Evolutionary conservation across 805 yeast species (phyloP).

Genomic region (Yamadazyma philogaea): DNA sequence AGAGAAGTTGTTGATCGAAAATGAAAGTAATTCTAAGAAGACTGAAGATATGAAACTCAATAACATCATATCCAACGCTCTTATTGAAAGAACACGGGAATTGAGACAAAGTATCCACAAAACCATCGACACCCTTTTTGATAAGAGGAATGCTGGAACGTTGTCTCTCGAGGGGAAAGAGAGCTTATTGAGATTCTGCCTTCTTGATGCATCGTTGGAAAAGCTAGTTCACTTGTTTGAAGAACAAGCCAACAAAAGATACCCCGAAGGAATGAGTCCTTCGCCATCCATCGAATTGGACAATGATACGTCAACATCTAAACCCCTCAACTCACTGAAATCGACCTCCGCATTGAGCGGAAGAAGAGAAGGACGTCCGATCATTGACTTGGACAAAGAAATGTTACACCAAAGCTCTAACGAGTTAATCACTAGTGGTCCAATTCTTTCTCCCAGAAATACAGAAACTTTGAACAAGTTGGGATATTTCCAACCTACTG

Average conservation of each 20-base stretch:
- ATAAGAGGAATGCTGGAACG: conserved; percentile 42
- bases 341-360: neutral
- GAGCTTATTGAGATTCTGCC: conserved; percentile 49
- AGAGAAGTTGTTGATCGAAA: conserved; percentile 52
- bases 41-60: conserved; percentile 39
- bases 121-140: conserved; percentile 49
- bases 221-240: conserved; percentile 51
- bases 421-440: conserved; percentile 52
- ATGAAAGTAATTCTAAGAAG: conserved; percentile 36
- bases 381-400: conserved; percentile 21
- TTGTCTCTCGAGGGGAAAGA: conserved; percentile 56
- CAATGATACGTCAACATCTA: neutral
- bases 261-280: conserved; percentile 15
- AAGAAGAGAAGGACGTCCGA: conserved; percentile 9
- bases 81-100: conserved; percentile 49
- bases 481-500: conserved; percentile 21
- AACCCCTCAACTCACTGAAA: neutral
- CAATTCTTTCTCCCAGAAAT: conserved; percentile 47
- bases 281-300: conserved; percentile 17
- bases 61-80: conserved; percentile 46
- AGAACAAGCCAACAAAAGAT: conserved; percentile 28
- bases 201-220: conserved; percentile 53
- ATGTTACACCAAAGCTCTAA: conserved; percentile 45
- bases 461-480: conserved; percentile 18
- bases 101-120: conserved; percentile 50